These are phyloP conservation scores for Mycena latifolia DNA, from an alignment of 768 basidiomycete species.

Conservation along the genomic window DNA sequence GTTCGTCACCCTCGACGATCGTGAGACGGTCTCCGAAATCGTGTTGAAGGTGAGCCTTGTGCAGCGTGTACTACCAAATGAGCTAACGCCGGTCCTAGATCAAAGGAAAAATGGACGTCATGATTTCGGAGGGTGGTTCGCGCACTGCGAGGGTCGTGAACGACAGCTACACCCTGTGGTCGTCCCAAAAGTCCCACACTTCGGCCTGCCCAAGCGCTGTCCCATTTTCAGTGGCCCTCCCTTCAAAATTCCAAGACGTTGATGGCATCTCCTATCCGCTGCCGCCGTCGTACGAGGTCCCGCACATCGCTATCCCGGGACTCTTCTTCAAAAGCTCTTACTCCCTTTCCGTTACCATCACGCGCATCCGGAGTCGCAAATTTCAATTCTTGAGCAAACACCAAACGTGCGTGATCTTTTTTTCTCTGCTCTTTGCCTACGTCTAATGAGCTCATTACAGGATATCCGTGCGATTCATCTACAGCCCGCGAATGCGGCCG, in stretches of 20 bases:
- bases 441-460: constrained; percentile 44
- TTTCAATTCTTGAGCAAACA: constrained; percentile 59
- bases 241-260: constrained; percentile 57
- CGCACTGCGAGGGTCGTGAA: constrained; percentile 47
- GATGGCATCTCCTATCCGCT: constrained; percentile 42
- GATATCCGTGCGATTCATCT: constrained; percentile 61
- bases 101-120: constrained; percentile 55
- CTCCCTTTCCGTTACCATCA: constrained; percentile 56
- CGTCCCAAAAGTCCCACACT: constrained; percentile 43
- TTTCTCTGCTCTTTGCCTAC: too few relatives aligned
- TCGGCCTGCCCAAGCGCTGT: constrained; percentile 50
- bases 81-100: constrained; percentile 45
- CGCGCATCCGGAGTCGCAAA: constrained; percentile 51
- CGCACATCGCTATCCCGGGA: constrained; percentile 49
- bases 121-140: constrained; percentile 53
- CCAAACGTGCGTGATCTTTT: constrained; percentile 53
- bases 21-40: constrained; percentile 55
- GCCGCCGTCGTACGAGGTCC: too few relatives aligned
- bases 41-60: constrained; percentile 54
- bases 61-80: not conserved
- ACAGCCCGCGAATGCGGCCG: constrained; percentile 68
- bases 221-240: constrained; percentile 60
- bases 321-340: constrained; percentile 59
- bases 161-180: constrained; percentile 56
- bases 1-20: constrained; percentile 54